Conservation (phyloP, 2,329 filamentous ascomycete species). For the Xylogone sp. region DNA sequence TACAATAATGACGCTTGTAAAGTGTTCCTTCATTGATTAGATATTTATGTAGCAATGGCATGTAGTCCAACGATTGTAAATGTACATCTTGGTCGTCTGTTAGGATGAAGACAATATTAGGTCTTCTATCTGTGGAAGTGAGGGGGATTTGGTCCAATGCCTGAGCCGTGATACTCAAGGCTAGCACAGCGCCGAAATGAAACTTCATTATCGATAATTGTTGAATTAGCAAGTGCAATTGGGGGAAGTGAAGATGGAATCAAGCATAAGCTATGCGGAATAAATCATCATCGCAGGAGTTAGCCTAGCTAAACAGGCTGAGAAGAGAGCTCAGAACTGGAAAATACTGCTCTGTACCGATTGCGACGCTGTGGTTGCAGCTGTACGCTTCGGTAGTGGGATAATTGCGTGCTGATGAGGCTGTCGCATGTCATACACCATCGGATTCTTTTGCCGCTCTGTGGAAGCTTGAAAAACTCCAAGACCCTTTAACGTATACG, state of each 20-base stretch:
- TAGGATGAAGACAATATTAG: constrained; percentile 60
- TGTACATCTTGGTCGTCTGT: constrained; percentile 64
- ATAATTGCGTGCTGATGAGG: neutral
- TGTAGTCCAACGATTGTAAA: constrained; percentile 55
- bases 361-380: neutral
- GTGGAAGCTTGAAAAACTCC: too few species aligned
- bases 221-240: neutral
- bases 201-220: constrained; percentile 4
- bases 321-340: too few species aligned
- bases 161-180: constrained; percentile 7
- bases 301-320: too few species aligned
- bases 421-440: neutral
- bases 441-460: neutral
- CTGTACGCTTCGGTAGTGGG: neutral
- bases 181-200: constrained; percentile 6
- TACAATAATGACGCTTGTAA: constrained; percentile 57
- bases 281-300: too few species aligned
- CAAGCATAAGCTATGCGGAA: too few species aligned
- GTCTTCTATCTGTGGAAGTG: constrained; percentile 18
- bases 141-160: constrained; percentile 11
- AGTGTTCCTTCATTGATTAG: constrained; percentile 51
- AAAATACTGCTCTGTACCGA: too few species aligned
- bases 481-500: too few species aligned
- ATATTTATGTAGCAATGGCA: constrained; percentile 50
- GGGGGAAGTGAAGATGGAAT: too few species aligned